Conservation (phyloP, 305 asterid species). For the Fraxinus velutina region DNA sequence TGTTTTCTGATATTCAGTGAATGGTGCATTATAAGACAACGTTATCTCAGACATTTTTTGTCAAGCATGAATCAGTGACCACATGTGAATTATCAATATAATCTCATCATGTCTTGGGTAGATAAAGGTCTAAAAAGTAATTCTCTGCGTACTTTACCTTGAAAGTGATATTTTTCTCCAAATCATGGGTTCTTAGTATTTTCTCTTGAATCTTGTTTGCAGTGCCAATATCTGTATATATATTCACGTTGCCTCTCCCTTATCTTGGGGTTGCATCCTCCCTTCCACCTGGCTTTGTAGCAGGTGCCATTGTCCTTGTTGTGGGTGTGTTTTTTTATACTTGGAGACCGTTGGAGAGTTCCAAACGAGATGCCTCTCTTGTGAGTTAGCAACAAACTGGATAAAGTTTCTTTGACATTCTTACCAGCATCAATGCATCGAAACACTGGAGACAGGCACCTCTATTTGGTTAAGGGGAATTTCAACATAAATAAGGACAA, state of each 20-base stretch:
- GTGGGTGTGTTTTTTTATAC: constrained; percentile 61
- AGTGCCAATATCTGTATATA: constrained; percentile 82
- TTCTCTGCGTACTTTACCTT: background rate
- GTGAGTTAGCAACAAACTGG: constrained; percentile 27
- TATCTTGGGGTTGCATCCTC: constrained; percentile 76
- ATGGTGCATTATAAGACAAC: background rate
- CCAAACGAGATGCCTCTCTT: constrained; percentile 33
- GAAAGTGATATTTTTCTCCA: background rate
- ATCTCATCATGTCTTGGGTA: background rate
- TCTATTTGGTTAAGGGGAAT: background rate
- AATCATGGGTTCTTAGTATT: background rate
- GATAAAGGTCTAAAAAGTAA: background rate
- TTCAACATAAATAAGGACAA: background rate
- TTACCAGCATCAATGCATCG: constrained; percentile 3
- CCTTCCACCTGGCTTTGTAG: constrained; percentile 85
- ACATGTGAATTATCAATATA: background rate
- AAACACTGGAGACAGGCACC: background rate
- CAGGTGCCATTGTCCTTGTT: constrained; percentile 67
- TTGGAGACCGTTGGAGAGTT: constrained; percentile 56
- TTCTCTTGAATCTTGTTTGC: constrained; percentile 19
- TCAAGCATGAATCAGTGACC: background rate
- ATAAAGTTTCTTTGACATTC: background rate
- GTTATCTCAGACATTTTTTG: background rate
- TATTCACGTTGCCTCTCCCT: constrained; percentile 90
- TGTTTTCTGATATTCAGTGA: background rate